Conservation (phyloP, 106 monocot species). For the Acorus calamus region DNA sequence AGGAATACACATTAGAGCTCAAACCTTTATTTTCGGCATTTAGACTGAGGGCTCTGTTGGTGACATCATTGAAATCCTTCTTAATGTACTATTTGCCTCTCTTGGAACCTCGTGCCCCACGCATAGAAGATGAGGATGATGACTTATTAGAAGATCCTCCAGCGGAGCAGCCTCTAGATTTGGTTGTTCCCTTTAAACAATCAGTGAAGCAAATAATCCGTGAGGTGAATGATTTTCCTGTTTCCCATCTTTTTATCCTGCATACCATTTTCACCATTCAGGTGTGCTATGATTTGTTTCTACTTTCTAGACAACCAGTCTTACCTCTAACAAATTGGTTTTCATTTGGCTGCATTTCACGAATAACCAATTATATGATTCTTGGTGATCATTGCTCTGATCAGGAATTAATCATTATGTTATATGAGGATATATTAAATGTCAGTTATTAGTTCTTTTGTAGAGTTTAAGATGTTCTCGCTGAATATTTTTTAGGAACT, state of each 20-base stretch:
- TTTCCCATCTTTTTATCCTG: slow-evolving; percentile 1
- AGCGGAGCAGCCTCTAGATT: slow-evolving; percentile 48
- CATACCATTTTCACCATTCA: background rate
- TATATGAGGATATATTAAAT: too few relatives aligned
- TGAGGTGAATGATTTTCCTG: slow-evolving; percentile 35
- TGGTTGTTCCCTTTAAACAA: slow-evolving; percentile 71
- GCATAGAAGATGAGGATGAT: slow-evolving; percentile 41
- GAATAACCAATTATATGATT: too few relatives aligned
- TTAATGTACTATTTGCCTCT: slow-evolving; percentile 85
- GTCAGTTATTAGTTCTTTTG: too few relatives aligned
- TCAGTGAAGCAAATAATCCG: slow-evolving; percentile 85
- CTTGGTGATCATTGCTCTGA: too few relatives aligned
- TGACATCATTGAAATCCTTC: slow-evolving; percentile 78
- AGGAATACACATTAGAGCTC: slow-evolving; percentile 64
- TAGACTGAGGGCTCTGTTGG: slow-evolving; percentile 45
- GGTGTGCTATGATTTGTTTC: background rate
- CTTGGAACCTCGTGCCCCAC: slow-evolving; percentile 46
- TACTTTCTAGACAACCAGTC: too few relatives aligned
- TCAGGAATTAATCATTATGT: too few relatives aligned
- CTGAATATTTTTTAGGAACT: too few relatives aligned
- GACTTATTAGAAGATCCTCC: slow-evolving; percentile 38
- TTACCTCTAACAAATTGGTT: too few relatives aligned
- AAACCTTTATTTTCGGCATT: slow-evolving; percentile 93
- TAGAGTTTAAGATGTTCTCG: too few relatives aligned
- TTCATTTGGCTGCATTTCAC: too few relatives aligned